These are phyloP conservation scores for Ulvella scutata DNA, from an alignment of 139 green algal genomes.

Conservation along the genomic window DNA sequence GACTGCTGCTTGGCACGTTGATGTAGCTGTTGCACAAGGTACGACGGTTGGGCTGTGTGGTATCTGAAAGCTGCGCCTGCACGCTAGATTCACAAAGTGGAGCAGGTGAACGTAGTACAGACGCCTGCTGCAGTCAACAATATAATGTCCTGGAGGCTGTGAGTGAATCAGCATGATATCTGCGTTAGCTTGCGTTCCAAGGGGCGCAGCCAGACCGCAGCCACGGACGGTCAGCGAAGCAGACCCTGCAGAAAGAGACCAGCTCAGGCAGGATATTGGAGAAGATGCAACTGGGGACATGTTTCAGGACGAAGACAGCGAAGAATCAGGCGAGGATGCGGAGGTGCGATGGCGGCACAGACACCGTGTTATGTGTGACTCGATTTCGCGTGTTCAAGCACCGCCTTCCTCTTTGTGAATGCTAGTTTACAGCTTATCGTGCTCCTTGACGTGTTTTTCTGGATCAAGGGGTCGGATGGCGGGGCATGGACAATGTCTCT, in stretches of 20 bases:
- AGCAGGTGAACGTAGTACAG: no score
- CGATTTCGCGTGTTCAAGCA: no score
- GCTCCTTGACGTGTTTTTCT: not conserved
- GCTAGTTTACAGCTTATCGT: not conserved
- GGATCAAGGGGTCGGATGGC: slow-evolving; percentile 3
- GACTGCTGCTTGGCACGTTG: no score
- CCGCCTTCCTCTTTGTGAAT: slow-evolving; percentile 9
- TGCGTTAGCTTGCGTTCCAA: slow-evolving; percentile 52
- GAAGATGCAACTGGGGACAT: slow-evolving; percentile 2
- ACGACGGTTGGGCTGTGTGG: no score
- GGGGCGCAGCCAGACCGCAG: slow-evolving; percentile 45
- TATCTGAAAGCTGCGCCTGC: no score
- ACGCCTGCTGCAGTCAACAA: no score
- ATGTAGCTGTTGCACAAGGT: no score
- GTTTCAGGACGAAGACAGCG: slow-evolving; percentile 4
- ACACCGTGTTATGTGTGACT: no score
- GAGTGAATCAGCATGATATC: slow-evolving; percentile 85
- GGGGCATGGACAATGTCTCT: not conserved
- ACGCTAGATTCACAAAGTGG: no score
- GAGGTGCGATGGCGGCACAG: slow-evolving; percentile 7
- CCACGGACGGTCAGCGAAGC: slow-evolving; percentile 36
- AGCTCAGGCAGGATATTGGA: slow-evolving; percentile 6
- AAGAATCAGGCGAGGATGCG: slow-evolving; percentile 7
- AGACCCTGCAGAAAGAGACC: slow-evolving; percentile 33
- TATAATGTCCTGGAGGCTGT: no score